A percentile compares a stretch with the other conserved stretches of the same genome.
These are phyloP conservation scores for Penicillium roqueforti DNA, from an alignment of 495 filamentous ascomycete genomes.

Conservation along the genomic window DNA sequence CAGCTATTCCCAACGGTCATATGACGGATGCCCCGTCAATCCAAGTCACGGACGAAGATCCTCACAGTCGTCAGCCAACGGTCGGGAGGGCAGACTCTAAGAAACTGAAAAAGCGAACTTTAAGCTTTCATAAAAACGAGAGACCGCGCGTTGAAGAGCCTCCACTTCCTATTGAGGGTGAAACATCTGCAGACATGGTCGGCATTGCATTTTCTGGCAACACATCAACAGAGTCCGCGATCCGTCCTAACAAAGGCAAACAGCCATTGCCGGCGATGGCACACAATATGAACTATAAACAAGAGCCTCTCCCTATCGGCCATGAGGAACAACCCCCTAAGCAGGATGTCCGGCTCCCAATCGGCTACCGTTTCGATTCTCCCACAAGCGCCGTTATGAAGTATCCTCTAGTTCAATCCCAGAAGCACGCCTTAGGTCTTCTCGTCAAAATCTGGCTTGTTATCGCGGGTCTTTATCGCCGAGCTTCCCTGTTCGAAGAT, in stretches of 20 bases:
- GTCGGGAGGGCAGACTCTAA: slow-evolving; percentile 38
- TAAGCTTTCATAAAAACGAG: slow-evolving; percentile 28
- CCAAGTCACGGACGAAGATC: slow-evolving; percentile 46
- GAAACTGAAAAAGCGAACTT: slow-evolving; percentile 45
- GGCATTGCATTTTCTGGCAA: slow-evolving; percentile 40
- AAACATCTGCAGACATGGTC: slow-evolving; percentile 30
- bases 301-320: slow-evolving; percentile 40
- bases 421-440: slow-evolving; percentile 55
- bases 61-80: slow-evolving; percentile 14
- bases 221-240: slow-evolving; percentile 17
- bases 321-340: slow-evolving; percentile 47
- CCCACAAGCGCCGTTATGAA: slow-evolving; percentile 38
- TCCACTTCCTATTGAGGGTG: slow-evolving; percentile 13
- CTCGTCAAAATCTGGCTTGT: slow-evolving; percentile 85
- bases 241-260: slow-evolving; percentile 26
- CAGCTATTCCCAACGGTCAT: slow-evolving; percentile 16
- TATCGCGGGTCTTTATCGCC: slow-evolving; percentile 80
- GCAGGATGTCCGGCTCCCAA: slow-evolving; percentile 51
- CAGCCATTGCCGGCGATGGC: slow-evolving; percentile 45
- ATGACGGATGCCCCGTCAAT: slow-evolving; percentile 42
- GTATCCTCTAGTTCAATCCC: slow-evolving; percentile 37
- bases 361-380: slow-evolving; percentile 42
- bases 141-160: slow-evolving; percentile 17
- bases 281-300: slow-evolving; percentile 46
- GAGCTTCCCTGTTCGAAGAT: slow-evolving; percentile 73